These are phyloP conservation scores for Teratosphaeria epicoccoides DNA, from an alignment of 2,329 filamentous ascomycete species.

Conservation along the genomic window DNA sequence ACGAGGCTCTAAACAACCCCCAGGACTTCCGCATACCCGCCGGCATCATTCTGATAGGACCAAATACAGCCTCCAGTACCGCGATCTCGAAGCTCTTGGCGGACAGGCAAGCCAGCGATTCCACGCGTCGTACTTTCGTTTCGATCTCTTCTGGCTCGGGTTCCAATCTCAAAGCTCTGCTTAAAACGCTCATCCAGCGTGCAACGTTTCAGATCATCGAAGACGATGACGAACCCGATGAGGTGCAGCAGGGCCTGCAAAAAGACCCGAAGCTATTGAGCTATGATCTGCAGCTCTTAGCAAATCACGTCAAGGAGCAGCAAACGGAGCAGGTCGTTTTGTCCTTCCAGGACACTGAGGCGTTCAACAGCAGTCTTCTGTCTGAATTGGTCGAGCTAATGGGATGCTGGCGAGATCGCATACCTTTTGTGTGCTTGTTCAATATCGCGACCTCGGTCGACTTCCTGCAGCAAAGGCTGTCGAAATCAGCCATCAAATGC, in stretches of 20 bases:
- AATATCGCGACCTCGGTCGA: slow-evolving; percentile 75
- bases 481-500: slow-evolving; percentile 56
- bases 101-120: slow-evolving; percentile 24
- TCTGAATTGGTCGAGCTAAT: slow-evolving; percentile 61
- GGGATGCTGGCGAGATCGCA: slow-evolving; percentile 60
- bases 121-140: slow-evolving; percentile 47
- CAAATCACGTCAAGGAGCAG: slow-evolving; percentile 47
- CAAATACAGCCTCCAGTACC: slow-evolving; percentile 65
- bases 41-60: slow-evolving; percentile 44
- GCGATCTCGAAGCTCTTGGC: slow-evolving; percentile 63
- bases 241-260: slow-evolving; percentile 26
- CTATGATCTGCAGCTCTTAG: slow-evolving; percentile 66
- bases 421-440: slow-evolving; percentile 67
- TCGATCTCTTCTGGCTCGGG: slow-evolving; percentile 59
- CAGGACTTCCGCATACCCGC: slow-evolving; percentile 8
- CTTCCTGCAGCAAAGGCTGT: slow-evolving; percentile 62
- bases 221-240: slow-evolving; percentile 45
- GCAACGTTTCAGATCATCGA: slow-evolving; percentile 39
- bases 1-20: slow-evolving; percentile 15
- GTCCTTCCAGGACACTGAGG: slow-evolving; percentile 71
- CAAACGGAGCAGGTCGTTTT: slow-evolving; percentile 53
- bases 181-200: slow-evolving; percentile 64
- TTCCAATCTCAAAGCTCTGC: slow-evolving; percentile 59
- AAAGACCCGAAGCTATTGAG: slow-evolving; percentile 50
- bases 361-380: slow-evolving; percentile 62